Percentiles rank a stretch among this genome's conserved stretches.
These are phyloP conservation scores for Penicillium arizonense DNA, from an alignment of 495 filamentous ascomycete species.

Conservation along the genomic window DNA sequence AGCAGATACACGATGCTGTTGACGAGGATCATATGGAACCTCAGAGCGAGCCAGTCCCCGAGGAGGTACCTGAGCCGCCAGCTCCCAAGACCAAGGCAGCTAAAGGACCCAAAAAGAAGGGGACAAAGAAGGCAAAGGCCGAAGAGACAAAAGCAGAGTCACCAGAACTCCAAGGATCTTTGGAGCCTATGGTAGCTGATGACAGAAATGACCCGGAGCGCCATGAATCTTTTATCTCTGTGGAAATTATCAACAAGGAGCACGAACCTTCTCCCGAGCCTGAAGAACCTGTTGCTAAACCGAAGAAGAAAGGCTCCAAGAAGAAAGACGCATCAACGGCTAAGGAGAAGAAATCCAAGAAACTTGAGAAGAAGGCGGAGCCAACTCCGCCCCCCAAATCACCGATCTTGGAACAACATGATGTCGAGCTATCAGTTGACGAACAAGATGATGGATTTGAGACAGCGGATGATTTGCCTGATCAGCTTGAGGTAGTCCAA, in stretches of 20 bases:
- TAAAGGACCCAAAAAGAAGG: slow-evolving; percentile 29
- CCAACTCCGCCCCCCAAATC: slow-evolving; percentile 7
- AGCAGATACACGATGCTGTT: background rate
- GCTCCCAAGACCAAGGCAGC: slow-evolving; percentile 17
- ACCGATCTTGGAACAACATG: slow-evolving; percentile 8
- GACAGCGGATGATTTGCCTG: slow-evolving; percentile 21
- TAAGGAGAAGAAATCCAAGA: slow-evolving; percentile 48
- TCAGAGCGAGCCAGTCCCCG: background rate
- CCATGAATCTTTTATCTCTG: slow-evolving; percentile 39
- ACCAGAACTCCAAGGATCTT: slow-evolving; percentile 22
- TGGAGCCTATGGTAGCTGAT: slow-evolving; percentile 9
- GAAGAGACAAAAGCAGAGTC: slow-evolving; percentile 25
- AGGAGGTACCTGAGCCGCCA: slow-evolving; percentile 40
- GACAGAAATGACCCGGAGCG: slow-evolving; percentile 38
- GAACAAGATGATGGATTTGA: slow-evolving; percentile 20
- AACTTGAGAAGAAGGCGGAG: slow-evolving; percentile 33
- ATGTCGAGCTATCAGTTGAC: background rate
- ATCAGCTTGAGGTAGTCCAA: slow-evolving; percentile 26
- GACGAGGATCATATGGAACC: slow-evolving; percentile 5
- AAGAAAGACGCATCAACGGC: slow-evolving; percentile 41
- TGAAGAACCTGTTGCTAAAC: slow-evolving; percentile 30
- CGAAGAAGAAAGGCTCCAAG: slow-evolving; percentile 28
- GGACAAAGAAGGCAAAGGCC: slow-evolving; percentile 24
- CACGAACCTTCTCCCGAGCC: slow-evolving; percentile 18
- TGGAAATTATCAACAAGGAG: slow-evolving; percentile 33